These are phyloP conservation scores for Magnaporthiopsis incrustans DNA, from an alignment of 2,329 filamentous ascomycete species.

Conservation along the genomic window DNA sequence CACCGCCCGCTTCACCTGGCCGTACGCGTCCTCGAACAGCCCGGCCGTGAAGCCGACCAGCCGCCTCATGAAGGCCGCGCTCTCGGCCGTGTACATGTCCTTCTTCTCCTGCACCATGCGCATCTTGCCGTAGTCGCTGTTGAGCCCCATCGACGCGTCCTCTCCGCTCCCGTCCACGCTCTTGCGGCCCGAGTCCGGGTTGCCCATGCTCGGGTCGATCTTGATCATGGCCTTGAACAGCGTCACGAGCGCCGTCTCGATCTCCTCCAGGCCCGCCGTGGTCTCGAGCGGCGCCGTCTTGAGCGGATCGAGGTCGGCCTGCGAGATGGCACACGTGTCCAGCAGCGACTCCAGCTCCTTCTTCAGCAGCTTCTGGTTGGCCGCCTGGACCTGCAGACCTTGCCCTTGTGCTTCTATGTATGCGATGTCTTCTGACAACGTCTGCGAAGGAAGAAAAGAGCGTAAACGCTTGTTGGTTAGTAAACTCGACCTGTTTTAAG, in stretches of 20 bases:
- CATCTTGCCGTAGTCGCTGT: slow-evolving; percentile 80
- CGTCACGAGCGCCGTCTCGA: slow-evolving; percentile 69
- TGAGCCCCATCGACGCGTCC: slow-evolving; percentile 43
- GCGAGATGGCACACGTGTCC: slow-evolving; percentile 81
- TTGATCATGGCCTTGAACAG: slow-evolving; percentile 90
- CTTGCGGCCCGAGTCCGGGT: slow-evolving; percentile 29
- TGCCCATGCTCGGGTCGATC: slow-evolving; percentile 74
- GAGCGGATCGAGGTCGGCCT: slow-evolving; percentile 65
- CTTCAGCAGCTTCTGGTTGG: slow-evolving; percentile 90
- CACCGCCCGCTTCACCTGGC: slow-evolving; percentile 59
- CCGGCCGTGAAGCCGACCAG: slow-evolving; percentile 75
- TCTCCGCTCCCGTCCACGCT: slow-evolving; percentile 40
- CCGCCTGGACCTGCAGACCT: slow-evolving; percentile 91
- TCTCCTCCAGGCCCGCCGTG: slow-evolving; percentile 61
- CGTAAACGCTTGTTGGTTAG: slow-evolving; percentile 20
- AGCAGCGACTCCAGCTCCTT: slow-evolving; percentile 84
- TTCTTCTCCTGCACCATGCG: slow-evolving; percentile 91
- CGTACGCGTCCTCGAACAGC: slow-evolving; percentile 69
- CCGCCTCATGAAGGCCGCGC: slow-evolving; percentile 66
- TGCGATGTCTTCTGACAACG: slow-evolving; percentile 87
- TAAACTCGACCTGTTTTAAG: not conserved
- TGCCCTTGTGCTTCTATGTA: slow-evolving; percentile 97
- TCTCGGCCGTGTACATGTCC: slow-evolving; percentile 75
- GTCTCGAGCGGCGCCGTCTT: slow-evolving; percentile 66
- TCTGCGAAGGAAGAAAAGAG: slow-evolving; percentile 42